Evolutionary conservation across 139 green algal species (phyloP).

Genomic region (Spirogloea muscicola): DNA sequence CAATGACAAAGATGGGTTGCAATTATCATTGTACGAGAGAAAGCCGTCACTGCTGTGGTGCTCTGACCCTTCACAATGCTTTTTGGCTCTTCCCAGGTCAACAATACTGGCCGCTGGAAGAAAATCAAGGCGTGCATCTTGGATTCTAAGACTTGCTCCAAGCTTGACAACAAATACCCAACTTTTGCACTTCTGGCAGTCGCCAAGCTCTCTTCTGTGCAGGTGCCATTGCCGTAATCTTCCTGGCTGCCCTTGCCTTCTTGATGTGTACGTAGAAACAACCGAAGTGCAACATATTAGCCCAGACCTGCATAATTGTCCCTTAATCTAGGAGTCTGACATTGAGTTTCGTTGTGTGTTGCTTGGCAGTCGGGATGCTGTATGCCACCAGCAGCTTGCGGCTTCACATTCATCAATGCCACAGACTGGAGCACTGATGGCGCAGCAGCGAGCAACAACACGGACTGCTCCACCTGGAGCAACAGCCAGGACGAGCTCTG

Average conservation of each 20-base stretch:
- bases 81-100: too few species aligned
- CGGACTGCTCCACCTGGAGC: conserved; percentile 26
- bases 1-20: not conserved
- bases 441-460: not conserved
- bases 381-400: conserved; percentile 24
- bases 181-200: not conserved
- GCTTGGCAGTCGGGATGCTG: conserved; percentile 31
- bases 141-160: not conserved
- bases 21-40: too few species aligned
- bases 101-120: conserved; percentile 2
- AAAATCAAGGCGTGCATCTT: conserved; percentile 11
- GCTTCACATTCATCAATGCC: conserved; percentile 22
- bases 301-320: too few species aligned
- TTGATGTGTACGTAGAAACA: too few species aligned
- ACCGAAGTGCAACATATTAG: too few species aligned
- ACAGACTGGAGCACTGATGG: not conserved
- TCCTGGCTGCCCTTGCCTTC: not conserved
- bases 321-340: too few species aligned
- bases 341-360: too few species aligned
- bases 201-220: not conserved
- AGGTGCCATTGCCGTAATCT: conserved; percentile 7
- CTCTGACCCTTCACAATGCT: too few species aligned
- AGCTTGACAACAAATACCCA: not conserved
- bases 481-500: conserved; percentile 9
- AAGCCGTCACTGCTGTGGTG: too few species aligned